A percentile compares a stretch with the other conserved stretches of the same genome.
phyloP scores from a whole-genome alignment of 2,329 filamentous ascomycete genomes.

The Madurella mycetomatis region DNA sequence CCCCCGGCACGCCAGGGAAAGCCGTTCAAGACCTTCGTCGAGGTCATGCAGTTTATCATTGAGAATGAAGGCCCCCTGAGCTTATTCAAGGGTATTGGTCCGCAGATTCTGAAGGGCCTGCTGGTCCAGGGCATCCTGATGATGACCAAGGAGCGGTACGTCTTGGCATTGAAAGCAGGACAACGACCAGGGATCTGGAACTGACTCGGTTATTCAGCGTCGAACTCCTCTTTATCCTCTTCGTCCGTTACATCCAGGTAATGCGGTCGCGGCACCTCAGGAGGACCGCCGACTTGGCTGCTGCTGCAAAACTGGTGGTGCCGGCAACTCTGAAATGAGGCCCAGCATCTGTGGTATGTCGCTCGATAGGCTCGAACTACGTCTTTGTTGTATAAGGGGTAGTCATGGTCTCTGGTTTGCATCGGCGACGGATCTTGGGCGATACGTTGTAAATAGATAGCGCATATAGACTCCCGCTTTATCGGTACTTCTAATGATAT shows the following conservation, averaged over 20 bases:
- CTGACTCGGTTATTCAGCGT: slow-evolving; percentile 51
- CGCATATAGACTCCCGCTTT: slow-evolving; percentile 15
- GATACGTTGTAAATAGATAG: slow-evolving; percentile 10
- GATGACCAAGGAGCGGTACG: slow-evolving; percentile 96
- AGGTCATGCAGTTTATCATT: slow-evolving; percentile 93
- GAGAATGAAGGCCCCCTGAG: slow-evolving; percentile 76
- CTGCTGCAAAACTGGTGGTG: slow-evolving; percentile 47
- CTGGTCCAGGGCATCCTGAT: slow-evolving; percentile 93
- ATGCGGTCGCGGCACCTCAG: slow-evolving; percentile 65
- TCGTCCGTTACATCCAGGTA: slow-evolving; percentile 76
- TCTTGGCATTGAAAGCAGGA: background rate
- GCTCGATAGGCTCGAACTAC: background rate
- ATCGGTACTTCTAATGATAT: too few species aligned
- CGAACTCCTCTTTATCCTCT: slow-evolving; percentile 79
- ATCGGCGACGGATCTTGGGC: background rate
- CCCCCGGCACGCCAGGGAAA: slow-evolving; percentile 79
- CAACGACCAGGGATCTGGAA: background rate
- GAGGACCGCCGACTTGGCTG: slow-evolving; percentile 60
- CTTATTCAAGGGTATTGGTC: slow-evolving; percentile 96
- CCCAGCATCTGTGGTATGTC: background rate
- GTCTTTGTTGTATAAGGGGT: background rate
- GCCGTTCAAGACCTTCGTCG: slow-evolving; percentile 86
- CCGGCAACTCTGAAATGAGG: slow-evolving; percentile 31
- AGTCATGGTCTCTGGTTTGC: background rate
- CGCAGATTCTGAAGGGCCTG: slow-evolving; percentile 88